These are phyloP conservation scores for Cutaneotrichosporon arboriforme DNA, from an alignment of 1,284 basidiomycete genomes.

Conservation along the genomic window DNA sequence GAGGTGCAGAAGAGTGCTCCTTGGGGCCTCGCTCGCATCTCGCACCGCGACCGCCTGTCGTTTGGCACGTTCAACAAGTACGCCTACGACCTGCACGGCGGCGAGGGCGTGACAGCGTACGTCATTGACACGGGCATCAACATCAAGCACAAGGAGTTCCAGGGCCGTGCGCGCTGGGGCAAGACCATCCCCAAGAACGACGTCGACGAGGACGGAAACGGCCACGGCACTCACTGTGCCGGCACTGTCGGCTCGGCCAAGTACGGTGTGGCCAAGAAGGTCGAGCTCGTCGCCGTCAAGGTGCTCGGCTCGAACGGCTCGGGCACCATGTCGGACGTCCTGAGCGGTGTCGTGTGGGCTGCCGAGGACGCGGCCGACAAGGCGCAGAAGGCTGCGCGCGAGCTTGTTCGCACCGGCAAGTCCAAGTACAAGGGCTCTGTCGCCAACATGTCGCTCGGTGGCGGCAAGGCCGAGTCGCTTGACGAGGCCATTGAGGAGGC, in stretches of 20 bases:
- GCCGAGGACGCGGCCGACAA: conserved; percentile 57
- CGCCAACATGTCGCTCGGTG: conserved; percentile 96
- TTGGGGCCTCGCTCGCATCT: conserved; percentile 95
- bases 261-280: conserved; percentile 93
- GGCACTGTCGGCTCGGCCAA: conserved; percentile 70
- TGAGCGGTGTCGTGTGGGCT: conserved; percentile 80
- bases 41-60: conserved; percentile 71
- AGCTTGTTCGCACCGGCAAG: conserved; percentile 60
- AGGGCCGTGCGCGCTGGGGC: conserved; percentile 77
- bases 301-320: conserved; percentile 89
- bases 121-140: conserved; percentile 65
- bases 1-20: conserved; percentile 71
- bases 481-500: conserved; percentile 82
- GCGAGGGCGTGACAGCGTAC: conserved; percentile 85
- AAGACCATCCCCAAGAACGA: conserved; percentile 75
- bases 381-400: conserved; percentile 57
- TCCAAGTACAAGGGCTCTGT: conserved; percentile 88
- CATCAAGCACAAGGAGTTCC: conserved; percentile 77
- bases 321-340: conserved; percentile 93
- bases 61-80: conserved; percentile 87
- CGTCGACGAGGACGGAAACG: conserved; percentile 64
- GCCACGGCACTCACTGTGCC: conserved; percentile 72
- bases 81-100: conserved; percentile 66
- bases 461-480: conserved; percentile 83
- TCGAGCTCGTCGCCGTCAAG: conserved; percentile 89